Base-by-base conservation (phyloP, 2,329 filamentous ascomycete genomes). In the Pseudogymnoascus sp. region DNA sequence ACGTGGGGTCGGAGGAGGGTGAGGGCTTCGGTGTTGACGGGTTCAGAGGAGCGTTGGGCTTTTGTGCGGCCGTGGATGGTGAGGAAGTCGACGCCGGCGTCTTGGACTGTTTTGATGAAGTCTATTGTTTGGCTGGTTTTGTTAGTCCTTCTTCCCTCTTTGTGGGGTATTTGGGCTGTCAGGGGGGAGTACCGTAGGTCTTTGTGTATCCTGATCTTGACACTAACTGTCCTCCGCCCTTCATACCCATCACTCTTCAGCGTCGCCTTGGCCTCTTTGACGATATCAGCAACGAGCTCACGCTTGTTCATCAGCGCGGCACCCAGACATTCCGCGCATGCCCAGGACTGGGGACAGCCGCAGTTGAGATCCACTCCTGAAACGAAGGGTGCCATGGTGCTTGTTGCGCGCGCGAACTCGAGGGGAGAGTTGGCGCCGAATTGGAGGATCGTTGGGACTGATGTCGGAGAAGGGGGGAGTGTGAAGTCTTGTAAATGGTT, bases 281-380 rank as follows among this genome's bases (percentile, higher is more conserved):
- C 82, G 80, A 90, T 88, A 64, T 84, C 82, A 3, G 83, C 80
- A n/a, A 90, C 87, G 3, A 88, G 77, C 67, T 85, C 83, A 7
- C 85, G 82, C 60, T 80, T 77, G 49, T 84, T 79, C 86, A 90
- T 89, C 36, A 90, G 76, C n/a, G 85, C 85, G 3, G 87, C 88
- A 4, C 88, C 88, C 2, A 90, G 78, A 1, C 79, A 84, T 72
- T 87, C 85, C 43, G 86, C 83, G 69, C 88, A 88, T 0, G 88
- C 87, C 88, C 88, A 90, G 5, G 83, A 83, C 74, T 90, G 88
- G 6, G 88, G 88, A 69, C 88, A 90, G 9, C 88, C 88, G 72
- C 88, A 90, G 75, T 90, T 90, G 42, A 90, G 77, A 69, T 90
- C 86, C 2, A 90, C 81, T 66, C 88, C 88, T 68, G 81, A 82